Percentiles rank a stretch among this genome's conserved stretches.
These are phyloP conservation scores for Aspergillus sp. DNA, from an alignment of 2,329 filamentous ascomycete species.

Conservation along the genomic window DNA sequence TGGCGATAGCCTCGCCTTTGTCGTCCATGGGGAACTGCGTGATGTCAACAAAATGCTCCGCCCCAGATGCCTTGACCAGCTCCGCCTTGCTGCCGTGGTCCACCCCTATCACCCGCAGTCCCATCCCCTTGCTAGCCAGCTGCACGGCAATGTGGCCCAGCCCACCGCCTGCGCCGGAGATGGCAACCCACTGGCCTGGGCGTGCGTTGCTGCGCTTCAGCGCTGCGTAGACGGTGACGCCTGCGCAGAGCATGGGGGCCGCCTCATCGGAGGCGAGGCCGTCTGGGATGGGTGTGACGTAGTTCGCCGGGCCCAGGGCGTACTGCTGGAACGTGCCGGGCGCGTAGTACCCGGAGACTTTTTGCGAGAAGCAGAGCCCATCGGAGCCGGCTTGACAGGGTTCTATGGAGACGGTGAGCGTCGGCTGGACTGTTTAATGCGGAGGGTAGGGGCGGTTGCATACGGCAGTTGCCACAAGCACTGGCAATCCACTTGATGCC, in stretches of 20 bases:
- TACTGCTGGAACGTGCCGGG: slow-evolving; percentile 75
- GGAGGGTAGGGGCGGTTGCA: slow-evolving; percentile 11
- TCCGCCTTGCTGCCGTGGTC: slow-evolving; percentile 62
- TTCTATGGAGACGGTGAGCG: slow-evolving; percentile 16
- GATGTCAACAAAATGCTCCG: slow-evolving; percentile 65
- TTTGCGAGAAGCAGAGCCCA: slow-evolving; percentile 54
- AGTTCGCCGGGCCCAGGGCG: slow-evolving; percentile 60
- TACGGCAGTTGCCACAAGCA: slow-evolving; percentile 55
- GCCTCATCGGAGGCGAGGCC: slow-evolving; percentile 57
- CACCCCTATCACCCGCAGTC: slow-evolving; percentile 63
- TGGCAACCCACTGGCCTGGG: slow-evolving; percentile 59
- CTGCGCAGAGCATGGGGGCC: slow-evolving; percentile 66
- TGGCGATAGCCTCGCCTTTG: slow-evolving; percentile 48
- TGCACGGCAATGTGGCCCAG: slow-evolving; percentile 65
- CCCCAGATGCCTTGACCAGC: slow-evolving; percentile 58
- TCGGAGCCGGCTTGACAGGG: slow-evolving; percentile 56
- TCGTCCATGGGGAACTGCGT: slow-evolving; percentile 49
- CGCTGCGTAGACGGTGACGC: slow-evolving; percentile 65
- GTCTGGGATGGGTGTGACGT: slow-evolving; percentile 69
- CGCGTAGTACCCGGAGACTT: slow-evolving; percentile 64
- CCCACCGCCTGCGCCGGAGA: slow-evolving; percentile 61
- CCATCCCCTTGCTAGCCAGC: slow-evolving; percentile 59
- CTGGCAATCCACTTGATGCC: slow-evolving; percentile 67
- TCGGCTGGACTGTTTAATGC: no score
- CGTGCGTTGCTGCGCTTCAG: slow-evolving; percentile 60